phyloP scores from a whole-genome alignment of 352 stramenopile species.

The Globisporangium apiculatum region DNA sequence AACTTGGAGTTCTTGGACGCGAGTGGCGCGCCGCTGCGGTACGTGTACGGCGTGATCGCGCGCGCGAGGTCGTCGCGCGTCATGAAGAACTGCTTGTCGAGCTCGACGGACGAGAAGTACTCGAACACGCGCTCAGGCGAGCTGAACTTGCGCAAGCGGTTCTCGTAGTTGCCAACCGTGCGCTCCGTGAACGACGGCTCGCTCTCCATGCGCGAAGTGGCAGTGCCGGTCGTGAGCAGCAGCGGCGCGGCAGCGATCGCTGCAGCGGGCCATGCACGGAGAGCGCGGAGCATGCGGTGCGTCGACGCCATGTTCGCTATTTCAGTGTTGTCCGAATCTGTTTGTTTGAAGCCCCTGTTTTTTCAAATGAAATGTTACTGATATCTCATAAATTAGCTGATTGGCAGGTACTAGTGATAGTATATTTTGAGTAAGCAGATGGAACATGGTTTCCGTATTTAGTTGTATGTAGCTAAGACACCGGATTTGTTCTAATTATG shows the following conservation, averaged over 20 bases:
- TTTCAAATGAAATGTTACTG: too few relatives aligned
- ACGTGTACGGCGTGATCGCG: conserved; percentile 82
- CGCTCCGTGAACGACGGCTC: conserved; percentile 67
- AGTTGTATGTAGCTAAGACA: too few relatives aligned
- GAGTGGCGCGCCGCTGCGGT: conserved; percentile 59
- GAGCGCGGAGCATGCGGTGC: conserved; percentile 7
- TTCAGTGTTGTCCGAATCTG: too few relatives aligned
- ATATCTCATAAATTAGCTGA: too few relatives aligned
- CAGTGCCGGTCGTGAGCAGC: conserved; percentile 1
- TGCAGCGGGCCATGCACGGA: conserved; percentile 6
- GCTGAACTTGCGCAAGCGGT: conserved; percentile 80
- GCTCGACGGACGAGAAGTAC: conserved; percentile 85
- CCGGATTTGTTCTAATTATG: too few relatives aligned
- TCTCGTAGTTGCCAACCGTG: conserved; percentile 85
- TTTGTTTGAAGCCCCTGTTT: too few relatives aligned
- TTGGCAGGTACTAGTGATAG: too few relatives aligned
- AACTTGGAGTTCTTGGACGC: conserved; percentile 81
- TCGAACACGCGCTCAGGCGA: conserved; percentile 85
- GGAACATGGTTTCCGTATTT: too few relatives aligned
- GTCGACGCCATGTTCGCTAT: not conserved
- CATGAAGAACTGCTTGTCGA: conserved; percentile 81
- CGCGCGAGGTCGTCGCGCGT: conserved; percentile 72
- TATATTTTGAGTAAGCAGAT: too few relatives aligned
- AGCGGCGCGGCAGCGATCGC: conserved; percentile 15
- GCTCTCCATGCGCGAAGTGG: conserved; percentile 16